Evolutionary conservation across 768 basidiomycete genomes (phyloP).

Genomic region (Sutorius australiensis): DNA sequence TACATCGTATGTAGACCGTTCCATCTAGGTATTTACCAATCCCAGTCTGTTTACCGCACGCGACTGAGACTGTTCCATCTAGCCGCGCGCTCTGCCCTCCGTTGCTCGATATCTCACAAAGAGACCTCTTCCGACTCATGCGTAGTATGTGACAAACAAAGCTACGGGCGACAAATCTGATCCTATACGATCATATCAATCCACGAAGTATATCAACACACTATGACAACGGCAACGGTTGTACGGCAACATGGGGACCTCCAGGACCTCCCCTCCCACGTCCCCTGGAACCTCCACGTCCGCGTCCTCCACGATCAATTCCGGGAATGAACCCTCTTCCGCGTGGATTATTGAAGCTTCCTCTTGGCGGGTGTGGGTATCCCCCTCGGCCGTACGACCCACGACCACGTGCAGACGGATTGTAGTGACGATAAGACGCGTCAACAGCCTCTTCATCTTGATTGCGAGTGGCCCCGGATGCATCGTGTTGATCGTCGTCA

Average conservation of each 20-base stretch:
- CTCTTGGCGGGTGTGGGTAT: constrained; percentile 18
- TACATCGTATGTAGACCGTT: too few species aligned
- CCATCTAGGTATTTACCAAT: too few species aligned
- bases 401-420: constrained; percentile 21
- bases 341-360: constrained; percentile 22
- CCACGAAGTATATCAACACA: background rate
- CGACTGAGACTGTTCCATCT: too few species aligned
- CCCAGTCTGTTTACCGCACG: too few species aligned
- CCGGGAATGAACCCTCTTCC: constrained; percentile 32
- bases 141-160: background rate
- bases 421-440: background rate
- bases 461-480: background rate
- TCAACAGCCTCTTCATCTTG: constrained; percentile 9
- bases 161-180: constrained; percentile 2
- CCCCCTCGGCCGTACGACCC: constrained; percentile 32
- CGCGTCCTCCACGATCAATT: constrained; percentile 32
- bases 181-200: background rate
- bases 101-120: too few species aligned
- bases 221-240: constrained; percentile 9
- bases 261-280: constrained; percentile 29
- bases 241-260: background rate
- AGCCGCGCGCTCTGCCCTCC: too few species aligned
- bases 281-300: constrained; percentile 31
- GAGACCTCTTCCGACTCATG: too few species aligned
- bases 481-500: background rate